Conservation (phyloP, 306 rosid species). For the Casuarina glauca region DNA sequence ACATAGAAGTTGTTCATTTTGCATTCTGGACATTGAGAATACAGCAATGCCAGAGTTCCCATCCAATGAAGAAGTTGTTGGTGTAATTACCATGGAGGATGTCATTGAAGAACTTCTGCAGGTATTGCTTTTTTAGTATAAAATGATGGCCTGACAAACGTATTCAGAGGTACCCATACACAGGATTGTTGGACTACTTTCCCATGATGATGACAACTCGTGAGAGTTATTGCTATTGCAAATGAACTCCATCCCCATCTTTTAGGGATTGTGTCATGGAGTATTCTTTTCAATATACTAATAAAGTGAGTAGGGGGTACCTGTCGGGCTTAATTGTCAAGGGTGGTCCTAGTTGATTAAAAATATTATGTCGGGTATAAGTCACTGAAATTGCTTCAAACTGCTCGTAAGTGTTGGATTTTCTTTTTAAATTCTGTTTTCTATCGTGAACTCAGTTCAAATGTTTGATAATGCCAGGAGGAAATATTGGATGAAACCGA, state of each 20-base stretch:
- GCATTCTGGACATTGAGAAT: slow-evolving; percentile 87
- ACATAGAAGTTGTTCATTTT: slow-evolving; percentile 89
- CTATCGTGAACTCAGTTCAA: slow-evolving; percentile 25
- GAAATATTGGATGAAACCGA: slow-evolving; percentile 99
- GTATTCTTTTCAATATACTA: not conserved
- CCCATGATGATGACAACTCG: not conserved
- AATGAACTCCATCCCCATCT: not conserved
- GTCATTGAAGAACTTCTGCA: slow-evolving; percentile 99
- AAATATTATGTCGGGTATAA: slow-evolving; percentile 2
- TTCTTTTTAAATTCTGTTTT: slow-evolving; percentile 18
- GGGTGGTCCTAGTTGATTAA: not conserved
- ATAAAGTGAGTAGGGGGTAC: not conserved
- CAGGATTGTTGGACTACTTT: not conserved
- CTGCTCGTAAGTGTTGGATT: not conserved
- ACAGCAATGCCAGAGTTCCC: slow-evolving; percentile 72
- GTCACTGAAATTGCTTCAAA: slow-evolving; percentile 20
- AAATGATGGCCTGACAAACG: slow-evolving; percentile 3
- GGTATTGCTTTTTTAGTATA: slow-evolving; percentile 47
- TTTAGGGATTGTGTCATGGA: not conserved
- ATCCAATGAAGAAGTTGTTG: slow-evolving; percentile 78
- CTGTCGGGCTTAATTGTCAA: not conserved
- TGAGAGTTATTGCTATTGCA: not conserved
- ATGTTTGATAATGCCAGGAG: slow-evolving; percentile 65
- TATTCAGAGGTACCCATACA: not conserved
- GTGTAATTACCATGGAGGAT: slow-evolving; percentile 98